Evolutionary conservation across 345 rosid genomes (phyloP).

Genomic region (Microcos paniculata): DNA sequence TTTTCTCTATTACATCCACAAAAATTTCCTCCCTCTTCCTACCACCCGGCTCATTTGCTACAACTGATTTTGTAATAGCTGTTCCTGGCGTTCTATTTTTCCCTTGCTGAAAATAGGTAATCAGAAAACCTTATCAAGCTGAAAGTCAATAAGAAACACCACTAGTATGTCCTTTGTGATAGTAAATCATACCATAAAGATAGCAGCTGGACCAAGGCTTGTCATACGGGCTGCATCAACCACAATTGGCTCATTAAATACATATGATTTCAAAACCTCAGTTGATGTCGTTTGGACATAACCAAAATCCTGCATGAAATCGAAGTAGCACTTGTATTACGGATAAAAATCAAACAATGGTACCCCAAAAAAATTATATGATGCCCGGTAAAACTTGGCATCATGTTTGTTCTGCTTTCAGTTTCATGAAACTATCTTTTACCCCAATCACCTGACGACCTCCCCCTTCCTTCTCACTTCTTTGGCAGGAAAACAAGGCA

Average conservation of each 20-base stretch:
- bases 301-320: conserved; percentile 50
- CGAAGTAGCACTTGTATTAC: no score
- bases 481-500: no score
- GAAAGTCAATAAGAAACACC: neutral
- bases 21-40: conserved; percentile 59
- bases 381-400: no score
- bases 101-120: conserved; percentile 44
- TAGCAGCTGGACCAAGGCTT: conserved; percentile 52
- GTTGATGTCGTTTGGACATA: conserved; percentile 59
- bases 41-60: conserved; percentile 54
- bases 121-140: neutral
- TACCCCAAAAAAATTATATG: neutral
- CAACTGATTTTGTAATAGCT: conserved; percentile 58
- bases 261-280: conserved; percentile 52
- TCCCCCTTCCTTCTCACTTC: no score
- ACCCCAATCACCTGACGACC: no score
- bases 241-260: conserved; percentile 57
- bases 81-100: conserved; percentile 59
- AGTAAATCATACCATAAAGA: conserved; percentile 43
- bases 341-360: neutral
- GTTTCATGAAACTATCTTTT: no score
- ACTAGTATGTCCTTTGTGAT: neutral
- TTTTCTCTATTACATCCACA: conserved; percentile 63
- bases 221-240: conserved; percentile 46
- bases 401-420: no score